Conservation (phyloP, 345 rosid genomes). For the Angophora floribunda region DNA sequence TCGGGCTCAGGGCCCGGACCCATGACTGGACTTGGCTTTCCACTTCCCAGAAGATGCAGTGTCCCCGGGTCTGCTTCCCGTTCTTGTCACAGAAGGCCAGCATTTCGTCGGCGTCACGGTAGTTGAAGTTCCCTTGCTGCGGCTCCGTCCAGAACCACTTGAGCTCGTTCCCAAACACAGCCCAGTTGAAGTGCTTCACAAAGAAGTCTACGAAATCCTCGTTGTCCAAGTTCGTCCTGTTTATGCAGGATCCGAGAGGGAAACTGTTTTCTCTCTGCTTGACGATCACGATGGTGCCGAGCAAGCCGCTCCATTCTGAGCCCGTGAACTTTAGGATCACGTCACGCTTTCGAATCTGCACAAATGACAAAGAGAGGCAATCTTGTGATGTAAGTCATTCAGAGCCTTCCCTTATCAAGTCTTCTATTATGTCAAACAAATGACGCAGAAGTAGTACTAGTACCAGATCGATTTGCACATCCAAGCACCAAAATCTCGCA, state of each 20-base stretch:
- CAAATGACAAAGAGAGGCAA: background rate
- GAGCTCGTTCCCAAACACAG: slow-evolving; percentile 88
- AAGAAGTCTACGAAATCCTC: slow-evolving; percentile 84
- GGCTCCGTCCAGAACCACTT: slow-evolving; percentile 99
- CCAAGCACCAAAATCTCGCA: slow-evolving; percentile 54
- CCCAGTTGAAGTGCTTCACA: slow-evolving; percentile 78
- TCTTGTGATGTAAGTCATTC: background rate
- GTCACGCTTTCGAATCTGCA: slow-evolving; percentile 81
- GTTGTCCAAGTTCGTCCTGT: slow-evolving; percentile 72
- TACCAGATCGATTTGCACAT: slow-evolving; percentile 65
- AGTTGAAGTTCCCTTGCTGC: slow-evolving; percentile 65
- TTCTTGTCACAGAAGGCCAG: slow-evolving; percentile 53
- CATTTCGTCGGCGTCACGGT: slow-evolving; percentile 85
- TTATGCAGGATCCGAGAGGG: slow-evolving; percentile 83
- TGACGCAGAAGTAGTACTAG: background rate
- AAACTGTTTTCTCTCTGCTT: slow-evolving; percentile 64
- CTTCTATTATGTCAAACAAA: background rate
- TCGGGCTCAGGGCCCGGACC: slow-evolving; percentile 51
- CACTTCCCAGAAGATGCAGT: slow-evolving; percentile 98
- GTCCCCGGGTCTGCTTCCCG: slow-evolving; percentile 63
- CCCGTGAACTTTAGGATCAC: slow-evolving; percentile 60
- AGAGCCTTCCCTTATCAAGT: background rate
- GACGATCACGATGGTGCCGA: slow-evolving; percentile 48
- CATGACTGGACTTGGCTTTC: slow-evolving; percentile 69
- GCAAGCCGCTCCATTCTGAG: slow-evolving; percentile 14